phyloP scores from a whole-genome alignment of 352 stramenopile genomes.

The Thalassiosira exigua region DNA sequence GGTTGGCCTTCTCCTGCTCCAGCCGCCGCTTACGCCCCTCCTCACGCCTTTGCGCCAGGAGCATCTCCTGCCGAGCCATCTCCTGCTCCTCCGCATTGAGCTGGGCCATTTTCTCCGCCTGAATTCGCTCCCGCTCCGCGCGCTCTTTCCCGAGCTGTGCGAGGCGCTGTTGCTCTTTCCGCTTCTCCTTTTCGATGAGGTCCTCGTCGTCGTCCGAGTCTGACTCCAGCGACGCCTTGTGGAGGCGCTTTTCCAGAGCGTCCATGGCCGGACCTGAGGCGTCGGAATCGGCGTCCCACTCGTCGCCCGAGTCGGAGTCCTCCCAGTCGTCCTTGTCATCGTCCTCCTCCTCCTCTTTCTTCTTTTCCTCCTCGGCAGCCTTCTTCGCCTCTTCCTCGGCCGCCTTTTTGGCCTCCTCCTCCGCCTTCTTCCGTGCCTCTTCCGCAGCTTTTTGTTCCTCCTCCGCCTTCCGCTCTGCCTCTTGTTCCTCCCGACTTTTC shows the following conservation, averaged over 20 bases:
- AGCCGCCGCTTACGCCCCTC: slow-evolving; percentile 82
- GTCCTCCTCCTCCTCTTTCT: slow-evolving; percentile 50
- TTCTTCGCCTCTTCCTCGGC: slow-evolving; percentile 58
- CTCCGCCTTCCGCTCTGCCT: slow-evolving; percentile 25
- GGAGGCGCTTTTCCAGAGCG: slow-evolving; percentile 71
- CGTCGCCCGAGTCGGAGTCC: slow-evolving; percentile 72
- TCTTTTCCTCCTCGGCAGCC: slow-evolving; percentile 39
- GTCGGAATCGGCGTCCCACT: slow-evolving; percentile 84
- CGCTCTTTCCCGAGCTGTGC: slow-evolving; percentile 91
- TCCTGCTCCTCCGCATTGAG: slow-evolving; percentile 88
- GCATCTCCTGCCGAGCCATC: slow-evolving; percentile 86
- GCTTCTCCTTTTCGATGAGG: slow-evolving; percentile 92
- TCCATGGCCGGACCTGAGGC: slow-evolving; percentile 80
- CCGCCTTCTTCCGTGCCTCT: slow-evolving; percentile 60
- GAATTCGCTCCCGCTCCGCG: slow-evolving; percentile 93
- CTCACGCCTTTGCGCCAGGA: slow-evolving; percentile 77
- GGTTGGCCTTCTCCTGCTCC: slow-evolving; percentile 81
- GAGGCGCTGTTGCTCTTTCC: slow-evolving; percentile 92
- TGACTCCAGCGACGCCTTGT: slow-evolving; percentile 27
- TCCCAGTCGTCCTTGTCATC: slow-evolving; percentile 63
- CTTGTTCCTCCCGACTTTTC: slow-evolving; percentile 55
- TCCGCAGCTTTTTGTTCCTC: slow-evolving; percentile 65
- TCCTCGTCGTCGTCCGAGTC: slow-evolving; percentile 88
- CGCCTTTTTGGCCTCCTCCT: slow-evolving; percentile 63
- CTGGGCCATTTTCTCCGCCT: slow-evolving; percentile 83